Conservation (phyloP, 148 eudicot species). For the Nepenthes mirabilis region DNA sequence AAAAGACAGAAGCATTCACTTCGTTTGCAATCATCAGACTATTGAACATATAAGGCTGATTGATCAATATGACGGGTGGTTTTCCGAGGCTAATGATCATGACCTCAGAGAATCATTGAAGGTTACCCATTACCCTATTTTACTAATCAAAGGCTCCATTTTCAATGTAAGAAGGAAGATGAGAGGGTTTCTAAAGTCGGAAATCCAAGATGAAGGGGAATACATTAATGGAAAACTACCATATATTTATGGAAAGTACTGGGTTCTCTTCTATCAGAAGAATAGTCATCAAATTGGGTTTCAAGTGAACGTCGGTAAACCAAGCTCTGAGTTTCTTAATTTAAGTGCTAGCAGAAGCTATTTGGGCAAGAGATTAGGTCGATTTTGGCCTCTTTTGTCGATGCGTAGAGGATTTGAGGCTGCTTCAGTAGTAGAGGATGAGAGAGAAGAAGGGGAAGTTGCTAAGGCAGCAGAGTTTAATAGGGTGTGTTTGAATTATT, state of each 20-base stretch:
- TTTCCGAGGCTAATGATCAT: slow-evolving; percentile 11
- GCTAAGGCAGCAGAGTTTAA: slow-evolving; percentile 26
- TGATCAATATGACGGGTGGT: slow-evolving; percentile 12
- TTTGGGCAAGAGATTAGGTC: slow-evolving; percentile 14
- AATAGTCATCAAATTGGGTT: slow-evolving; percentile 61
- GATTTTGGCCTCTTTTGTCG: slow-evolving; percentile 20
- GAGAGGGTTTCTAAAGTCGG: slow-evolving; percentile 9
- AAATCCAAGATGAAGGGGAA: slow-evolving; percentile 6
- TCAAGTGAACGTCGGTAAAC: slow-evolving; percentile 56
- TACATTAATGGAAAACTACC: slow-evolving; percentile 13
- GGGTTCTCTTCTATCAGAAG: slow-evolving; percentile 68
- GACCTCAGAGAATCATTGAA: slow-evolving; percentile 11
- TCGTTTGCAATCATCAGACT: slow-evolving; percentile 62
- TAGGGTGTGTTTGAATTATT: slow-evolving; percentile 62
- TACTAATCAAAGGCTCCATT: slow-evolving; percentile 53
- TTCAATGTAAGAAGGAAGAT: slow-evolving; percentile 25
- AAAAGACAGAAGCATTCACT: slow-evolving; percentile 35
- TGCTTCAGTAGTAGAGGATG: slow-evolving; percentile 27
- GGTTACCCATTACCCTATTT: slow-evolving; percentile 24
- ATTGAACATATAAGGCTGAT: slow-evolving; percentile 56
- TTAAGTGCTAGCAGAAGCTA: slow-evolving; percentile 13
- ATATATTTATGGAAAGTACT: slow-evolving; percentile 39
- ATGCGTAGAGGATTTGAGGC: slow-evolving; percentile 24
- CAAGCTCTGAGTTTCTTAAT: slow-evolving; percentile 20
- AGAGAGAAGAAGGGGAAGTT: slow-evolving; percentile 18